These are phyloP conservation scores for Paecilomyces sp. DNA, from an alignment of 2,329 filamentous ascomycete species.

Conservation along the genomic window DNA sequence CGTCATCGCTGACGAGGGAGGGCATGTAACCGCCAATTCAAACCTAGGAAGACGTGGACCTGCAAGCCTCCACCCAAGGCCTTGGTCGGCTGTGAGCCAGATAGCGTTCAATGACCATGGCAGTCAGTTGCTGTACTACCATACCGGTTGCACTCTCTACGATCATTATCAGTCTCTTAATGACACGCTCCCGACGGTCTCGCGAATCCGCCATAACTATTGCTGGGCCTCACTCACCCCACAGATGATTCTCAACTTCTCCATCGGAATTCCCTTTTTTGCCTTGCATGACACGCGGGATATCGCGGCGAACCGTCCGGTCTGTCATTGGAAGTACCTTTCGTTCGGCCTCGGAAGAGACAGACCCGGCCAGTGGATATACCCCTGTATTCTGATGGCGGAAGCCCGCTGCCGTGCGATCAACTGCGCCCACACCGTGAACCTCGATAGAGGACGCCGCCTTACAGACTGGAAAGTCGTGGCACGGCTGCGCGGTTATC, in stretches of 20 bases:
- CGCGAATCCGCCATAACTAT: conserved; percentile 11
- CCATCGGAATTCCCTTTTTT: conserved; percentile 34
- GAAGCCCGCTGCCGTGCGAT: conserved; percentile 18
- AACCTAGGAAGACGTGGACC: background rate
- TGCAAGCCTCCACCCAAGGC: background rate
- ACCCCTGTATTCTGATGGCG: conserved; percentile 31
- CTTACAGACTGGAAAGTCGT: conserved; percentile 28
- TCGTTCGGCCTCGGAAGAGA: conserved; percentile 30
- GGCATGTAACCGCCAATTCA: background rate
- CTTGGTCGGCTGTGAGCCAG: conserved; percentile 15
- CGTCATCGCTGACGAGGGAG: conserved; percentile 10
- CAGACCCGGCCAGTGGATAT: conserved; percentile 24
- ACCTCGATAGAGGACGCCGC: conserved; percentile 34
- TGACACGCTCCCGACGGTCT: conserved; percentile 7
- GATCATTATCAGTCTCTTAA: conserved; percentile 24
- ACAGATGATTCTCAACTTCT: conserved; percentile 22
- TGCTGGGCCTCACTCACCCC: conserved; percentile 17
- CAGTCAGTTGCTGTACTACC: conserved; percentile 28
- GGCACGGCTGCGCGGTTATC: conserved; percentile 29
- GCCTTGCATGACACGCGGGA: conserved; percentile 22
- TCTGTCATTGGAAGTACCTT: conserved; percentile 35
- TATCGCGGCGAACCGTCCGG: conserved; percentile 2
- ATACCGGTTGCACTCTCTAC: conserved; percentile 26
- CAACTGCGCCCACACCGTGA: conserved; percentile 25
- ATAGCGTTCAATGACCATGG: conserved; percentile 30